phyloP scores from a whole-genome alignment of 2,329 filamentous ascomycete genomes.

The Trichoderma lentiforme region DNA sequence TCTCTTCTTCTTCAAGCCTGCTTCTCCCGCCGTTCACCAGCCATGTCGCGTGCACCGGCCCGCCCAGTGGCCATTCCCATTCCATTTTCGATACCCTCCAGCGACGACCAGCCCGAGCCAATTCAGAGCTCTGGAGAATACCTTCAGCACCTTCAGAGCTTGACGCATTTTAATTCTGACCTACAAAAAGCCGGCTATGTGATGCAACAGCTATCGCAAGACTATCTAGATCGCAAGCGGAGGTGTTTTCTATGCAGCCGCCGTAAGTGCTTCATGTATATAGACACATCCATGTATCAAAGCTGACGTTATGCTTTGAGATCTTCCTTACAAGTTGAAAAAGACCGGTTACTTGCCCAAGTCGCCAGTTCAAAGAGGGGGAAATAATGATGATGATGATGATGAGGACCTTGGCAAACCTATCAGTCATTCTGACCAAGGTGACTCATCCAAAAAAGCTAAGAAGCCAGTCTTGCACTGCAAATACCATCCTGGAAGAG shows the following conservation, averaged over 20 bases:
- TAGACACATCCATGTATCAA: not conserved
- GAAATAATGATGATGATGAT: not conserved
- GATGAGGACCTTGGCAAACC: not conserved
- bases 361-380: not conserved
- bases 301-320: not conserved
- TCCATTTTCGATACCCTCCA: not conserved
- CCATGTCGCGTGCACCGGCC: not conserved
- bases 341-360: not conserved
- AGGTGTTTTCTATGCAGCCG: conserved; percentile 30
- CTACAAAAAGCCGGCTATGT: conserved; percentile 29
- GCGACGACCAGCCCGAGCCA: conserved; percentile 20
- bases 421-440: not conserved
- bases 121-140: conserved; percentile 24
- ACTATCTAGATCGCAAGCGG: conserved; percentile 32
- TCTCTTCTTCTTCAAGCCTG: not conserved
- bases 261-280: conserved; percentile 19
- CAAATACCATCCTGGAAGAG: conserved; percentile 30
- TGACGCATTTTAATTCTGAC: conserved; percentile 22
- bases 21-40: not conserved
- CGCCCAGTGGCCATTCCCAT: not conserved
- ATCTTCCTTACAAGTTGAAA: not conserved
- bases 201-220: conserved; percentile 24
- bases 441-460: not conserved
- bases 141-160: conserved; percentile 20
- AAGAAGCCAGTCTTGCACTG: conserved; percentile 22